A percentile compares a stretch with the other conserved stretches of the same genome.
These are phyloP conservation scores for Pseudogymnoascus sp. DNA, from an alignment of 2,329 filamentous ascomycete species.

Conservation along the genomic window DNA sequence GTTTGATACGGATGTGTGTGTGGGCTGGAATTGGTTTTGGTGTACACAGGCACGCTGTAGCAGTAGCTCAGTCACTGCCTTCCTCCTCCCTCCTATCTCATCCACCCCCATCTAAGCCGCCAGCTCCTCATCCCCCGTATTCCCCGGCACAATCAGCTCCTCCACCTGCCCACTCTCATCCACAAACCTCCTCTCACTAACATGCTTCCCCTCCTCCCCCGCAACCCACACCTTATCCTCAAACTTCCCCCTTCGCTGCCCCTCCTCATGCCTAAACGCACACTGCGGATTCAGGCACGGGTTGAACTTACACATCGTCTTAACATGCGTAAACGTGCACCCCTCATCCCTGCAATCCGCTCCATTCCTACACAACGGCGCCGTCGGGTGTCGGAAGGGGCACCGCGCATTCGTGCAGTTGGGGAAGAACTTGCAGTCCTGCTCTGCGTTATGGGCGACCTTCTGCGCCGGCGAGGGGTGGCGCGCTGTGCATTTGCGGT, in stretches of 20 bases:
- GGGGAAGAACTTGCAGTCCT: conserved; percentile 85
- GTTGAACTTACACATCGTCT: conserved; percentile 79
- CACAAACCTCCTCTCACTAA: conserved; percentile 84
- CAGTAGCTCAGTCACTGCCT: background rate
- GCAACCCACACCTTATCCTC: conserved; percentile 88
- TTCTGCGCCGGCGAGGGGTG: conserved; percentile 87
- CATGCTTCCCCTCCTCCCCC: conserved; percentile 49
- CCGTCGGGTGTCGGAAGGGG: conserved; percentile 78
- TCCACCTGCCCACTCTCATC: conserved; percentile 62
- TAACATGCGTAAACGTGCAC: conserved; percentile 86
- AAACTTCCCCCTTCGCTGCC: conserved; percentile 73
- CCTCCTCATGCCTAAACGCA: conserved; percentile 64
- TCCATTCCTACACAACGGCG: conserved; percentile 85
- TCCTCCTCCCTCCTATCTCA: background rate
- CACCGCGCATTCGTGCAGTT: conserved; percentile 85
- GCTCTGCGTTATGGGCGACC: conserved; percentile 67
- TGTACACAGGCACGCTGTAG: background rate
- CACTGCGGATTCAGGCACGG: conserved; percentile 87
- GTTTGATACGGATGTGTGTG: background rate
- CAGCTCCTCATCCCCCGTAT: background rate
- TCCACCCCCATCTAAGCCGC: background rate
- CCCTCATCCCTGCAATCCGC: conserved; percentile 71
- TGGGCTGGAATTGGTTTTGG: background rate
- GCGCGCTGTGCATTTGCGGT: conserved; percentile 82
- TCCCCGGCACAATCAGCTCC: conserved; percentile 27